Percentiles rank a stretch among this genome's conserved stretches.
Conservation (phyloP, 2,329 filamentous ascomycete species). For the Botrytis squamosa region DNA sequence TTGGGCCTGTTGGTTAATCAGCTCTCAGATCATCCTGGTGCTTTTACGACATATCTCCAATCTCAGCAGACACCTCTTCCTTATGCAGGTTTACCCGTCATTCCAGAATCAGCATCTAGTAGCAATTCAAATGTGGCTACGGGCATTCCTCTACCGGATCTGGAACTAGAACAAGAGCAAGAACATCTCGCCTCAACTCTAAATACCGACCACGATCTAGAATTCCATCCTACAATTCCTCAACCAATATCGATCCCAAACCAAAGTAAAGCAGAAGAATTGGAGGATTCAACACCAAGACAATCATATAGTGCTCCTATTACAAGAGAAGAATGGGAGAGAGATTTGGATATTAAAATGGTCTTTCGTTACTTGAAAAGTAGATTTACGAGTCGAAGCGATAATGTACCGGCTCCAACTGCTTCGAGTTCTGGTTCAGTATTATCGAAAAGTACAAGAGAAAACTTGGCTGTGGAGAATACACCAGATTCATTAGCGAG, state of each 20-base stretch:
- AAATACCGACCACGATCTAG: slow-evolving; percentile 19
- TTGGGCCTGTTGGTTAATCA: slow-evolving; percentile 81
- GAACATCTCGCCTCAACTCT: slow-evolving; percentile 22
- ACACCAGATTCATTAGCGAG: slow-evolving; percentile 70
- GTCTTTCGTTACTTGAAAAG: slow-evolving; percentile 85
- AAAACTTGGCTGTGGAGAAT: slow-evolving; percentile 50
- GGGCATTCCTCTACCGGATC: neutral
- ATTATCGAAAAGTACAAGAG: slow-evolving; percentile 40
- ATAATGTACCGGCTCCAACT: neutral
- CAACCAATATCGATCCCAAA: slow-evolving; percentile 31
- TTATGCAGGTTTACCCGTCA: slow-evolving; percentile 74
- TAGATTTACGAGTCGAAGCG: slow-evolving; percentile 58
- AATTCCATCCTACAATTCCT: slow-evolving; percentile 30
- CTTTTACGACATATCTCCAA: slow-evolving; percentile 78
- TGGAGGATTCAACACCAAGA: slow-evolving; percentile 30
- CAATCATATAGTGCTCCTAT: slow-evolving; percentile 24
- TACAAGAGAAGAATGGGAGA: slow-evolving; percentile 69
- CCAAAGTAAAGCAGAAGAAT: slow-evolving; percentile 17
- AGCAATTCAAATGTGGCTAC: neutral
- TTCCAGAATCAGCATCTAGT: slow-evolving; percentile 48
- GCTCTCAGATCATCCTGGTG: slow-evolving; percentile 80
- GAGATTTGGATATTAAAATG: slow-evolving; percentile 84
- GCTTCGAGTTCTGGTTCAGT: neutral
- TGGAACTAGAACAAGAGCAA: slow-evolving; percentile 29
- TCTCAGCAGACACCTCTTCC: slow-evolving; percentile 64